Base-by-base conservation (phyloP, 495 filamentous ascomycete species). In the Penicillium salamii region DNA sequence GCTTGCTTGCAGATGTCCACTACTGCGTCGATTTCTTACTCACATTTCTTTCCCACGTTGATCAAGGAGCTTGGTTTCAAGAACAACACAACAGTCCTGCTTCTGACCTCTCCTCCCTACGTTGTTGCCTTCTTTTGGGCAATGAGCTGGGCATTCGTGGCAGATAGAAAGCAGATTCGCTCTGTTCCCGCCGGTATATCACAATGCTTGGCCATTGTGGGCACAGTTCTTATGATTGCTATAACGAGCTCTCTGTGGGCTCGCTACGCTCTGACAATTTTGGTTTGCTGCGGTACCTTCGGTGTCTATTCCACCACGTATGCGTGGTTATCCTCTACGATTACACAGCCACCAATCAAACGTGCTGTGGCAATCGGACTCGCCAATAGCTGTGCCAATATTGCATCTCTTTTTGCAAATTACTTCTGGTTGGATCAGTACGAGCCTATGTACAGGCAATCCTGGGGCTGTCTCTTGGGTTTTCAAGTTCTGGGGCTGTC, bases 401-500 rank as follows among this genome's bases (percentile, higher is more conserved):
- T 42, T 14, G 52, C 52, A 2, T 37, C 38, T 26, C n/a, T 54
- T 3, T 54, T 54, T 42, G 46, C 39, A 21, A 49, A 52, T 24
- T 46, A 52, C 29, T 55, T 55, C 34, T 59, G 52, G 56, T 20
- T 59, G 23, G 56, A 59, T 34, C 15, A 53, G 32, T 59, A 55
- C 26, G 46, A 31, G 40, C 57, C 57, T 1, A 33, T 9, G 14
- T 61, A 50, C 40, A 39, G 40, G 11, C 34, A 50, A 6, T 53
- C 49, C 3, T 61, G 57, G 57, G 57, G 53, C 26, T 61, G 57
- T 28, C 28, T 61, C 9, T 43, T 61, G 42, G 54, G 42, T 8
- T 61, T 61, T 18, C 49, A 54, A 19, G 42, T 17, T 1, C 40
- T 61, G 11, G 49, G 49, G 3, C n/a, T 57, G n/a, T 3, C 42